These are phyloP conservation scores for Fragosphaeria purpurea DNA, from an alignment of 2,329 filamentous ascomycete genomes.

Conservation along the genomic window DNA sequence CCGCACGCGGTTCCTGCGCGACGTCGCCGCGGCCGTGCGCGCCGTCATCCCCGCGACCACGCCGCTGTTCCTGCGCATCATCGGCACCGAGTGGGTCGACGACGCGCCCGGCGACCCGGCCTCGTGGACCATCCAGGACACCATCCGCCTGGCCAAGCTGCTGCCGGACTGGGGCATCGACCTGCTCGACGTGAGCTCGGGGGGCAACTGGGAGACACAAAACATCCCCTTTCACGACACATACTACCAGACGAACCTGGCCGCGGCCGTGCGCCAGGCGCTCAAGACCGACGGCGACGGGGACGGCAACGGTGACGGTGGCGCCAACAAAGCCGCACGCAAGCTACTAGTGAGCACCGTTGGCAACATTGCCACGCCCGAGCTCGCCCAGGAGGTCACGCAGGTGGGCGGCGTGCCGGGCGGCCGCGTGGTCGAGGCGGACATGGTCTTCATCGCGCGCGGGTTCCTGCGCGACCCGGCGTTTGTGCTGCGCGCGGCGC, in stretches of 20 bases:
- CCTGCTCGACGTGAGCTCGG: conserved; percentile 71
- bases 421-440: conserved; percentile 39
- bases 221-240: conserved; percentile 47
- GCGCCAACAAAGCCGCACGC: no score
- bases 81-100: conserved; percentile 55
- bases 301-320: conserved; percentile 24
- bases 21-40: conserved; percentile 42
- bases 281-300: conserved; percentile 37
- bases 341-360: conserved; percentile 61
- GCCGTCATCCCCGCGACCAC: conserved; percentile 40
- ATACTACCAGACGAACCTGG: conserved; percentile 66
- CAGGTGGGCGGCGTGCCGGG: conserved; percentile 31
- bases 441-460: conserved; percentile 64
- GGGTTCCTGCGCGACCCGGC: conserved; percentile 77
- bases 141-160: conserved; percentile 54
- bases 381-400: conserved; percentile 51
- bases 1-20: conserved; percentile 49
- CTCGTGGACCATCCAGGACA: conserved; percentile 62
- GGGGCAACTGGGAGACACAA: conserved; percentile 56
- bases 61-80: conserved; percentile 50
- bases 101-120: conserved; percentile 23
- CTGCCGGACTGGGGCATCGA: conserved; percentile 69
- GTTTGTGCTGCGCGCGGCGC: conserved; percentile 62
- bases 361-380: conserved; percentile 60
- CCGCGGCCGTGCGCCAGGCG: conserved; percentile 59